These are phyloP conservation scores for Daldinia grandis DNA, from an alignment of 495 filamentous ascomycete species.

Conservation along the genomic window DNA sequence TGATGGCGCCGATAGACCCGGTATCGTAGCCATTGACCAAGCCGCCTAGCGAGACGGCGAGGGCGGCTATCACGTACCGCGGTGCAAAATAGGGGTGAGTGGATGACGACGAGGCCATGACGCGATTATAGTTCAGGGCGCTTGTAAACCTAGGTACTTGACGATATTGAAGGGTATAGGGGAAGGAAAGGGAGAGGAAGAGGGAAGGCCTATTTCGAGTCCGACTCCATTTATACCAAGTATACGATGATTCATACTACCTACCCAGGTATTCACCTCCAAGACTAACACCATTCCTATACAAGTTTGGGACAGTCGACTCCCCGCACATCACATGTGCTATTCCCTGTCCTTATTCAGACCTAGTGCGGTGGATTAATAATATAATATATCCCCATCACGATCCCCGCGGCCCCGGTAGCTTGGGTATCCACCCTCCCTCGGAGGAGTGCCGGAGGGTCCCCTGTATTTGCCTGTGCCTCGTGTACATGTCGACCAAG, in stretches of 20 bases:
- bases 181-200: neutral
- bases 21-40: constrained; percentile 63
- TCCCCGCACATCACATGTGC: constrained; percentile 17
- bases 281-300: constrained; percentile 23
- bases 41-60: constrained; percentile 39
- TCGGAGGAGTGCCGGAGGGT: constrained; percentile 19
- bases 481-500: neutral
- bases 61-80: constrained; percentile 41
- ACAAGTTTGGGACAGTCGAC: constrained; percentile 10
- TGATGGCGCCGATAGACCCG: constrained; percentile 69
- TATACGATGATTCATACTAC: neutral
- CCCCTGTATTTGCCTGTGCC: neutral
- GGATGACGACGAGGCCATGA: constrained; percentile 18
- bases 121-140: neutral
- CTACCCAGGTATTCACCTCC: neutral
- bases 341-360: neutral
- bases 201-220: neutral
- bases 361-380: neutral
- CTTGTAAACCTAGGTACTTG: neutral
- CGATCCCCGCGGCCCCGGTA: constrained; percentile 27
- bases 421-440: constrained; percentile 9
- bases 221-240: neutral
- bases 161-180: neutral
- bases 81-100: constrained; percentile 28
- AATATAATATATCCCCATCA: constrained; percentile 11